phyloP scores from a whole-genome alignment of 2,329 filamentous ascomycete species.

The Anthostomella pinea region DNA sequence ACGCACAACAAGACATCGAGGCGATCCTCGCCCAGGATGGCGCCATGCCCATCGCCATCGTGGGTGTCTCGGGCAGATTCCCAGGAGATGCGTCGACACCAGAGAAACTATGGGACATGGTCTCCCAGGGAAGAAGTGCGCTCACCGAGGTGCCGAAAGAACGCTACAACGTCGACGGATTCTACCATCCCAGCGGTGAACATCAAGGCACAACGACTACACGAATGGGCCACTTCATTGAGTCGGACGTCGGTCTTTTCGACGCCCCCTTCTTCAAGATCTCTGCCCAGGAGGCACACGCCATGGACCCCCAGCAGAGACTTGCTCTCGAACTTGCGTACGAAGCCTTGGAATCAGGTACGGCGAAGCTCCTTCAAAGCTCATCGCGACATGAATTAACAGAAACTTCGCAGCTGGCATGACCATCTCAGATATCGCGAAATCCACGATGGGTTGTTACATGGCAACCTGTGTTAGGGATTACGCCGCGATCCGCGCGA shows the following conservation, averaged over 20 bases:
- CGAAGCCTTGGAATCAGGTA: constrained; percentile 30
- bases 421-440: constrained; percentile 25
- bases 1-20: constrained; percentile 22
- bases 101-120: constrained; percentile 27
- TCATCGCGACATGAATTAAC: constrained; percentile 5
- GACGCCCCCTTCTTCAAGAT: constrained; percentile 31
- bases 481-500: constrained; percentile 25
- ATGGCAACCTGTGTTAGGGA: constrained; percentile 30
- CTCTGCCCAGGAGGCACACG: constrained; percentile 28
- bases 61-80: constrained; percentile 29
- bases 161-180: constrained; percentile 29
- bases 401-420: constrained; percentile 23
- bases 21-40: constrained; percentile 25
- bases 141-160: constrained; percentile 26
- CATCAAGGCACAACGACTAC: constrained; percentile 26
- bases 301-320: constrained; percentile 34
- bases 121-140: constrained; percentile 25
- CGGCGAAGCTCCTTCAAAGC: constrained; percentile 1
- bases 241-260: constrained; percentile 26
- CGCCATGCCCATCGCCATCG: constrained; percentile 25
- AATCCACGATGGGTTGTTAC: constrained; percentile 30
- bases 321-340: constrained; percentile 31
- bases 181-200: constrained; percentile 27
- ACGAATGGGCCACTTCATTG: constrained; percentile 28
- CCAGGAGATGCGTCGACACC: constrained; percentile 28